Evolutionary conservation across 352 stramenopile species (phyloP), one percentile per base, ranked within the genome.

Genomic region (Pythium pyrilobum): DNA sequence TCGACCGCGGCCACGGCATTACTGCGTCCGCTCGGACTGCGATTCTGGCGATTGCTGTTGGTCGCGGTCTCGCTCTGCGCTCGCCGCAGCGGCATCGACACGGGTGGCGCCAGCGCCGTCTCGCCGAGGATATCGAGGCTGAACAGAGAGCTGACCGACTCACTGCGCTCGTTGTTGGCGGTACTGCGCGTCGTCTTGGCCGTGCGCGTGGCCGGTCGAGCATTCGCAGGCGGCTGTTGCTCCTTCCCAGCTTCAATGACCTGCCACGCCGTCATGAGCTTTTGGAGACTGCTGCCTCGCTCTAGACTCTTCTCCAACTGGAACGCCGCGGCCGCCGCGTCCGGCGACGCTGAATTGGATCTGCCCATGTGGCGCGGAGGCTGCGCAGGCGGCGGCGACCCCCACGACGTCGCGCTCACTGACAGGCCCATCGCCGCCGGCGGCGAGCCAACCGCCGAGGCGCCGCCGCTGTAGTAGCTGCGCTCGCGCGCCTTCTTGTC

Each of bases 271-370:
- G 80, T 65, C 37, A 74, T 66, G 0, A 88, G 65, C 28, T 76
- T 66, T 53, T 88, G 77, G 32, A 88, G 68, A 48, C 72, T 86
- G 52, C 74, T 88, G 10, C 53, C 60, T 13, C 74, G 64, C 28
- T 56, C 39, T 7, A 57, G 32, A n/a, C n/a, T n/a, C n/a, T n/a
- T n/a, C n/a, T n/a, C n/a, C n/a, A n/a, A n/a, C 36, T 37, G 46
- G 1, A 32, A 10, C 28, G 29, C 13, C 27, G 32, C 21, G 1
- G 29, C 27, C 9, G 38, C 34, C 6, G 28, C 21, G 27, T 64
- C 56, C 2, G 56, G 48, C 7, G 48, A 64, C 20, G 42, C 44
- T 4, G 56, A 64, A 21, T 58, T 54, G 27, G 56, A 47, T 0
- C 56, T 48, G 11, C 27, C 4, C 37, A 62, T 42, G 6, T n/a